A percentile compares a stretch with the other conserved stretches of the same genome.
phyloP scores from a whole-genome alignment of 805 yeast genomes.

The Yarrowia deformans region DNA sequence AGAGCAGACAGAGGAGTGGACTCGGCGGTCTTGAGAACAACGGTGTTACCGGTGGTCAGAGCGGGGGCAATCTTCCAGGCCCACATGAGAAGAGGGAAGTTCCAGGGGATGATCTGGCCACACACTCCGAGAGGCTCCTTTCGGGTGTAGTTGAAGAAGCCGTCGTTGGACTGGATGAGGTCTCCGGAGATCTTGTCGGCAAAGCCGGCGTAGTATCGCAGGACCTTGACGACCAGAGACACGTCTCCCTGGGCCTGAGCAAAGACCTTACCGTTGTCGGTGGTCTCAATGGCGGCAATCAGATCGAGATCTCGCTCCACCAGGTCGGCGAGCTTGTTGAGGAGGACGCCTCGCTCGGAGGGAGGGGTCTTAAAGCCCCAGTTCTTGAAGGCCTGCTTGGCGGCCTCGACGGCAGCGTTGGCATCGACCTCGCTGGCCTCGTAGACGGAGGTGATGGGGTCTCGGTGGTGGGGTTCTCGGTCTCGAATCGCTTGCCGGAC shows the following conservation, averaged over 20 bases:
- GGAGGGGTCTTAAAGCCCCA: constrained; percentile 77
- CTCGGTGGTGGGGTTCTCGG: constrained; percentile 62
- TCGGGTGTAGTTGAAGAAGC: constrained; percentile 70
- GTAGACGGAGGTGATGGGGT: constrained; percentile 58
- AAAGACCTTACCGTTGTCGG: constrained; percentile 86
- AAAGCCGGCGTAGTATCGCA: constrained; percentile 76
- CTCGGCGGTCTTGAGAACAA: constrained; percentile 77
- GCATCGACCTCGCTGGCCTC: constrained; percentile 80
- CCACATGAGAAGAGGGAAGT: constrained; percentile 75
- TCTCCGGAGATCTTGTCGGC: constrained; percentile 66
- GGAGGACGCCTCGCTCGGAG: constrained; percentile 60
- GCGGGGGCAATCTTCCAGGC: constrained; percentile 88
- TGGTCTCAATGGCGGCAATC: constrained; percentile 81
- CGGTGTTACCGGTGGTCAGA: constrained; percentile 76
- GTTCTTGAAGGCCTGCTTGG: constrained; percentile 73
- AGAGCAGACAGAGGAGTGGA: constrained; percentile 75
- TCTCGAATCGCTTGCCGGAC: constrained; percentile 53
- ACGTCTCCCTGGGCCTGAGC: constrained; percentile 56
- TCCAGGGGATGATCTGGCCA: constrained; percentile 77
- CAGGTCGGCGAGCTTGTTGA: constrained; percentile 78
- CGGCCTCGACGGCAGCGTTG: constrained; percentile 82
- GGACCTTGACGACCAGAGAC: constrained; percentile 60
- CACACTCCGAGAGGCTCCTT: constrained; percentile 73
- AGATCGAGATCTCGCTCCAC: constrained; percentile 74
- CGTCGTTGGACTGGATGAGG: constrained; percentile 64